Evolutionary conservation across 768 basidiomycete species (phyloP).

Genomic region (Trametes maxima): DNA sequence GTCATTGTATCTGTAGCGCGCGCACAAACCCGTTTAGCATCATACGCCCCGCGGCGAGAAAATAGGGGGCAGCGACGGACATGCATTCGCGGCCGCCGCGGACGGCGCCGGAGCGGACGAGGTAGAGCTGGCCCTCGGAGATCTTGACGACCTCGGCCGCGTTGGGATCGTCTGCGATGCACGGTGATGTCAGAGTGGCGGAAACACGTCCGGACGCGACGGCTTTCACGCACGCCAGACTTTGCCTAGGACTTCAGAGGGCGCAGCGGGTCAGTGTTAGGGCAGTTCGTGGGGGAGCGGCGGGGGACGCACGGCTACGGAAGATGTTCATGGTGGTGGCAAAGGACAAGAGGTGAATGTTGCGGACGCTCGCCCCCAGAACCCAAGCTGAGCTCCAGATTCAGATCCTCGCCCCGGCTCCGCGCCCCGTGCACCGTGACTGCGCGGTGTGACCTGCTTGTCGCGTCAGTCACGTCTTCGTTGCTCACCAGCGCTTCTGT

Average conservation of each 20-base stretch:
- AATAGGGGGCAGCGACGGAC: slow-evolving; percentile 49
- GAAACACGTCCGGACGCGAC: not conserved
- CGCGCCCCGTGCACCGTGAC: slow-evolving; percentile 17
- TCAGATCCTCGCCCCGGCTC: slow-evolving; percentile 1
- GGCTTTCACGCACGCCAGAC: slow-evolving; percentile 82
- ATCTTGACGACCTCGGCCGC: slow-evolving; percentile 95
- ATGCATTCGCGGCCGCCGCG: slow-evolving; percentile 97
- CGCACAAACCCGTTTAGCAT: not conserved
- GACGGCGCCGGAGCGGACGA: slow-evolving; percentile 88
- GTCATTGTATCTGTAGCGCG: slow-evolving; percentile 77
- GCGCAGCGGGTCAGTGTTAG: slow-evolving; percentile 25
- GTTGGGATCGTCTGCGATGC: slow-evolving; percentile 80
- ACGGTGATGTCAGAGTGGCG: slow-evolving; percentile 30
- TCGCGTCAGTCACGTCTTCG: slow-evolving; percentile 23
- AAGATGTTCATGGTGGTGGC: slow-evolving; percentile 76
- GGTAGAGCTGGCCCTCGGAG: slow-evolving; percentile 86
- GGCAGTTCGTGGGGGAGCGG: not conserved
- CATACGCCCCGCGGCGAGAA: not conserved
- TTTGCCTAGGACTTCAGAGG: slow-evolving; percentile 73
- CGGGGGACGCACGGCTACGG: slow-evolving; percentile 64
- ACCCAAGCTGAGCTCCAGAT: not conserved
- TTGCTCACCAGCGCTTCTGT: not conserved
- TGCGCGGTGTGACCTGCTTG: slow-evolving; percentile 20
- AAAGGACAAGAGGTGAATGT: slow-evolving; percentile 11
- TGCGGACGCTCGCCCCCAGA: slow-evolving; percentile 2